phyloP scores from a whole-genome alignment of 2,329 filamentous ascomycete genomes.

The Cercospora sp. region DNA sequence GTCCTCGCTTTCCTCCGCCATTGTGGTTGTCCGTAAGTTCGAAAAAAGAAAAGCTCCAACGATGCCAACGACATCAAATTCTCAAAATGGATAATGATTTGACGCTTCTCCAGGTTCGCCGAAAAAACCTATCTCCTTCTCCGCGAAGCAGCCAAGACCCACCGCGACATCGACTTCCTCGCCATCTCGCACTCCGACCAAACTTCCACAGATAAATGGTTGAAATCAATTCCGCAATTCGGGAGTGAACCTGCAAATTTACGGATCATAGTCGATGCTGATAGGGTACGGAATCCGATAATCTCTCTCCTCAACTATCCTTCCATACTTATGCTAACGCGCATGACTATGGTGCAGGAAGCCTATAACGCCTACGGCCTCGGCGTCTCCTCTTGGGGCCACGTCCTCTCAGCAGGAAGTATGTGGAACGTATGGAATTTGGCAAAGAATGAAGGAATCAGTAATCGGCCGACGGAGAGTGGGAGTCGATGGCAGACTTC shows the following conservation, averaged over 20 bases:
- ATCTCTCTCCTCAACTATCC: no score
- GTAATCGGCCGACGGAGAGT: conserved; percentile 64
- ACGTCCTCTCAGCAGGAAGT: conserved; percentile 61
- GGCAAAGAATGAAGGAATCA: conserved; percentile 63
- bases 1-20: conserved; percentile 69
- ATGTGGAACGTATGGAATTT: conserved; percentile 60
- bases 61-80: no score
- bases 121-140: conserved; percentile 51
- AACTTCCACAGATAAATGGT: conserved; percentile 58
- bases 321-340: no score
- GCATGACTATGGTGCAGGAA: conserved; percentile 42
- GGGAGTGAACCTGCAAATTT: conserved; percentile 60
- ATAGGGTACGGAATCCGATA: no score
- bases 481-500: conserved; percentile 68
- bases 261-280: conserved; percentile 58
- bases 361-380: conserved; percentile 62
- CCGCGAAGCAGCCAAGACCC: conserved; percentile 52
- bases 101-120: no score
- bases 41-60: background rate
- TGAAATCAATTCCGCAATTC: conserved; percentile 42
- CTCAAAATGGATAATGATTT: no score
- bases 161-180: conserved; percentile 57
- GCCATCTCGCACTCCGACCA: conserved; percentile 62
- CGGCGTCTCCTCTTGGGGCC: conserved; percentile 60
- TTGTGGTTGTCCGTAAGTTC: conserved; percentile 62